Base-by-base conservation (phyloP, 2,329 filamentous ascomycete species). In the Phyllosticta capitalensis region DNA sequence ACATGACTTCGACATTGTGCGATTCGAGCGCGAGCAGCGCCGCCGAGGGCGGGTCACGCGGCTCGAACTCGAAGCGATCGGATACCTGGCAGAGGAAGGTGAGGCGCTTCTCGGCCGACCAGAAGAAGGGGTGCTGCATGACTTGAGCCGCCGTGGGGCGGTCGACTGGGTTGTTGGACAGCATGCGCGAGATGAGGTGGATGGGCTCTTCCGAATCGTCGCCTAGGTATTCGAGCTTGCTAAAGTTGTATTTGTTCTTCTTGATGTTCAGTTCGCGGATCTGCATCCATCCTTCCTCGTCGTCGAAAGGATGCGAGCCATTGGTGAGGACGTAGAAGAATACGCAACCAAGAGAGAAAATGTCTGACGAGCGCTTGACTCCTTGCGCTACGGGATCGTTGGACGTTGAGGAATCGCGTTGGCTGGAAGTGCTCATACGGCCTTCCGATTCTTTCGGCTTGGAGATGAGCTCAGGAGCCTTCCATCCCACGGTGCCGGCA, bases 241-340 rank as follows among this genome's bases (percentile, higher is more conserved):
- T 78, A 30, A 95, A 79, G 67, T 86, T 86, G 71, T 86, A 88
- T 61, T 87, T 86, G 64, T 90, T 89, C 71, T 95, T 95, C 67
- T 95, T 91, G 67, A 99, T 97, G 73, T 99, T 97, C 67, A 95
- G 89, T 74, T 99, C 94, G 56, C 94, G 76, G 38, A 80, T 74
- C 59, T 76, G 85, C 84, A 95, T 95, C 78, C 94, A 97, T 55
- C 90, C 86, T 69, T 94, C 91, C 59, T 94, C 92, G 63, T 91
- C 92, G 70, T 96, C 92, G 67, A 95, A 99, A 0, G 94, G 94
- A 72, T 99, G 94, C 1, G 82, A 84, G 17, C 94, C 94, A 63
- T 91, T 89, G 1, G 92, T 96, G 61, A 99, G 80, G n/a, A 97
- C 92, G 71, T 96, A 99, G 76, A 92, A 97, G 78, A 96, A 99